Percentiles rank a stretch among this genome's conserved stretches.
phyloP scores from a whole-genome alignment of 2,329 filamentous ascomycete species.

The Curvularia hawaiiensis region DNA sequence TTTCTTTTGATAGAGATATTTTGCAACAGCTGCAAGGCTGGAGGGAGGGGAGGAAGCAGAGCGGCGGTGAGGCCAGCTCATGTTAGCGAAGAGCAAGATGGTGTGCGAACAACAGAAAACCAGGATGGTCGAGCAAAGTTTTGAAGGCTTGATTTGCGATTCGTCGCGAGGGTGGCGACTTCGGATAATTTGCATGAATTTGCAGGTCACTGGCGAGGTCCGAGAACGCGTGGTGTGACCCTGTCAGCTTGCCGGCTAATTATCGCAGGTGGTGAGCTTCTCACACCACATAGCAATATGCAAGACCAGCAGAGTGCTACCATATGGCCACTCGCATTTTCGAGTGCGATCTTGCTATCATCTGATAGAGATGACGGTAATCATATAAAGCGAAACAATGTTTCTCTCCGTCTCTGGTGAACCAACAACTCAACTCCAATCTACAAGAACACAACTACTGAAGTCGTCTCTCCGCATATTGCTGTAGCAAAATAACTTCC shows the following conservation, averaged over 20 bases:
- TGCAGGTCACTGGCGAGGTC: neutral
- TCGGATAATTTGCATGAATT: neutral
- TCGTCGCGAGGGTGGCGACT: neutral
- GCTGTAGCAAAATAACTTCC: neutral
- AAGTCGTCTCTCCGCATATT: neutral
- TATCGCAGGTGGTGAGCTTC: neutral
- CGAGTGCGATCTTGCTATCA: neutral
- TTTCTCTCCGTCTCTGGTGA: neutral
- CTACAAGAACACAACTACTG: neutral
- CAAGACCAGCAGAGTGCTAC: neutral
- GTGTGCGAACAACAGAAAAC: constrained; percentile 1
- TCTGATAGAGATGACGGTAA: neutral
- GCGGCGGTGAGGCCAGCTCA: neutral
- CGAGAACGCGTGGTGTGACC: neutral
- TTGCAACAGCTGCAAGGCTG: neutral
- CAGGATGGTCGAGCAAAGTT: neutral
- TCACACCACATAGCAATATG: neutral
- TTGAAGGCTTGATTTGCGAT: neutral
- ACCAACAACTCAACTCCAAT: neutral
- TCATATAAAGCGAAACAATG: neutral
- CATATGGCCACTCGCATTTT: neutral
- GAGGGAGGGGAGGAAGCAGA: neutral
- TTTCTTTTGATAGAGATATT: neutral
- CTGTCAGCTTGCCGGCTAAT: neutral
- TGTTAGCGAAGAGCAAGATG: neutral